These are phyloP conservation scores for Colletotrichum destructivum DNA, from an alignment of 2,329 filamentous ascomycete genomes.

Conservation along the genomic window DNA sequence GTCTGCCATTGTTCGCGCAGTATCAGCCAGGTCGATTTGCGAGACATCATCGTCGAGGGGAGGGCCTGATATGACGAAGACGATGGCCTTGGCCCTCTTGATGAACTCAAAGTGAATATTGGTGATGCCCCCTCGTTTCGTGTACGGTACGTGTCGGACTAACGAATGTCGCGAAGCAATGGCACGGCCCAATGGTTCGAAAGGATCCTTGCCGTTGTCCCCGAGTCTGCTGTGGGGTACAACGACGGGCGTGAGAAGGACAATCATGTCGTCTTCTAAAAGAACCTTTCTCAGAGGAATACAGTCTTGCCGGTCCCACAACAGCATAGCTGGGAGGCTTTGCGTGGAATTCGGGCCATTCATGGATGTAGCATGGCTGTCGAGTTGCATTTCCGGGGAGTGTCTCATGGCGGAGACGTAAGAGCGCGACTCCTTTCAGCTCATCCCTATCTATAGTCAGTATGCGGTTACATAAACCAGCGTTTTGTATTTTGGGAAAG, in stretches of 20 bases:
- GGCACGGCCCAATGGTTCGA: constrained; percentile 78
- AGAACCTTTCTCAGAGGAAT: constrained; percentile 64
- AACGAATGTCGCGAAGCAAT: constrained; percentile 72
- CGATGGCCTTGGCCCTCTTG: constrained; percentile 69
- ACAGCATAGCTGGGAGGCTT: constrained; percentile 47
- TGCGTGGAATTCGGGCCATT: constrained; percentile 11
- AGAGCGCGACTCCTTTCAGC: constrained; percentile 1
- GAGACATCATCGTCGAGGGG: constrained; percentile 63
- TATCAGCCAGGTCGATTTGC: constrained; percentile 67
- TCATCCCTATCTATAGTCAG: constrained; percentile 33
- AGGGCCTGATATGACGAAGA: constrained; percentile 72
- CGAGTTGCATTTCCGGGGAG: constrained; percentile 35
- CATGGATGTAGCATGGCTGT: constrained; percentile 14
- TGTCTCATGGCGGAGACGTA: constrained; percentile 31
- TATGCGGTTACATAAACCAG: neutral
- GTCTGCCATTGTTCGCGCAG: constrained; percentile 60
- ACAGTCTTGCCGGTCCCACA: constrained; percentile 61
- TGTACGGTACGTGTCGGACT: constrained; percentile 81
- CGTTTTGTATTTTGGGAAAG: neutral
- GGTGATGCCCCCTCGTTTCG: constrained; percentile 74
- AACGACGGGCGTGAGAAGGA: constrained; percentile 73
- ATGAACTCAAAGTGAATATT: constrained; percentile 75
- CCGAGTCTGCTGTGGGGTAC: constrained; percentile 60
- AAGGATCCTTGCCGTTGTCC: constrained; percentile 72
- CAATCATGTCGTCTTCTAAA: constrained; percentile 66